These are phyloP conservation scores for Gossypium anomalum DNA, from an alignment of 345 rosid genomes.

Conservation along the genomic window DNA sequence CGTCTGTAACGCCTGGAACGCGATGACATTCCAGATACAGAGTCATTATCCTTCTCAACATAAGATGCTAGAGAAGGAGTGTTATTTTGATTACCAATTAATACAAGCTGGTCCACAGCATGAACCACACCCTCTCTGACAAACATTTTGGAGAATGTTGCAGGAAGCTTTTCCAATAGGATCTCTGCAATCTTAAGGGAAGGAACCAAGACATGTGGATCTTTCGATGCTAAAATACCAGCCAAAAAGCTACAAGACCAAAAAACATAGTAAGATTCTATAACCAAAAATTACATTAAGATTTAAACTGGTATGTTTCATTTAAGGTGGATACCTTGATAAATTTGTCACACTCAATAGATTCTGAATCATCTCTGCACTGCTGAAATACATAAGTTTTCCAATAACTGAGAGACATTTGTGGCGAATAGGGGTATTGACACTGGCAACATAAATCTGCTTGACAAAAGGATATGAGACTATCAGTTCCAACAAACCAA, in stretches of 20 bases:
- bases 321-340: slow-evolving; percentile 59
- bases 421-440: slow-evolving; percentile 86
- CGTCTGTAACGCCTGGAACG: slow-evolving; percentile 90
- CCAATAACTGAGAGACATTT: slow-evolving; percentile 96
- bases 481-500: slow-evolving; percentile 17
- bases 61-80: slow-evolving; percentile 44
- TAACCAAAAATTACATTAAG: not conserved
- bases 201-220: slow-evolving; percentile 95
- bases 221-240: slow-evolving; percentile 99
- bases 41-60: slow-evolving; percentile 73
- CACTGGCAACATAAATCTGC: slow-evolving; percentile 97
- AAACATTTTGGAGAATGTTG: slow-evolving; percentile 90
- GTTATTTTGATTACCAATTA: slow-evolving; percentile 52
- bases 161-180: slow-evolving; percentile 98
- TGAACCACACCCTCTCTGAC: slow-evolving; percentile 98
- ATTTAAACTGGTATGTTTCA: slow-evolving; percentile 2
- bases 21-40: slow-evolving; percentile 54
- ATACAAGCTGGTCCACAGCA: slow-evolving; percentile 91
- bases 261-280: slow-evolving; percentile 17
- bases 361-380: slow-evolving; percentile 86
- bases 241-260: slow-evolving; percentile 70
- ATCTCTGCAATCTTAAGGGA: slow-evolving; percentile 93
- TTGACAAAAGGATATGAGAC: slow-evolving; percentile 21
- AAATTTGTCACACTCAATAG: slow-evolving; percentile 77
- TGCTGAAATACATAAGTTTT: slow-evolving; percentile 90